Evolutionary conservation across 306 rosid genomes (phyloP), one percentile per base, ranked within the genome.

Genomic region (Mimosa pudica): DNA sequence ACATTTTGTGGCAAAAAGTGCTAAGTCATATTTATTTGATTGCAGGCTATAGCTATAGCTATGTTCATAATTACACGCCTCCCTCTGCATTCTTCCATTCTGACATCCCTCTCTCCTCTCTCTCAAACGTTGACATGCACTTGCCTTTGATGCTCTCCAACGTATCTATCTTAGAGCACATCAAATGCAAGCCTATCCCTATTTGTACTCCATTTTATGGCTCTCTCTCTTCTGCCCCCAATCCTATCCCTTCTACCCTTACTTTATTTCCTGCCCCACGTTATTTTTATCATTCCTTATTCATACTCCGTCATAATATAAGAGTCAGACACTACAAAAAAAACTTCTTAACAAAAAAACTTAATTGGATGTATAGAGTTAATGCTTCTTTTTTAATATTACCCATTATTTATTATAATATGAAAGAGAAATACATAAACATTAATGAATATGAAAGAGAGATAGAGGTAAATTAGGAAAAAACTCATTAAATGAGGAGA

Each of bases 81-180:
- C 13, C 32, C 49, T 70, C 11, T 45, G 71, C 68, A 71, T 71
- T 82, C 72, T 82, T 74, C 67, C 71, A 81, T 76, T 55, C 89
- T 89, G 92, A 86, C 89, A 81, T 16, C n/a, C 36, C 47, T 51
- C 51, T 5, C 5, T 5, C 42, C 42, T 38, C 42, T 38, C 42
- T 38, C 42, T 38, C 85, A 69, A 82, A 82, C 87, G 93, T 86
- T 87, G 97, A 90, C 94, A 85, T 90, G 92, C 89, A 84, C 73
- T 38, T 38, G 42, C 3, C 14, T 57, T 78, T 71, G 67, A 69
- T 74, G 48, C 42, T 72, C 89, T 80, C 88, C 83, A 75, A 64
- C 87, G 83, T 87, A 87, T 90, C 30, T 24, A 24, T 24, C 90
- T 88, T 78, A 24, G 66, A 77, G 84, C 77, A 78, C 93, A 77